Percentiles rank a stretch among this genome's conserved stretches.
These are phyloP conservation scores for Cytospora chrysosperma DNA, from an alignment of 2,329 filamentous ascomycete genomes.

Conservation along the genomic window DNA sequence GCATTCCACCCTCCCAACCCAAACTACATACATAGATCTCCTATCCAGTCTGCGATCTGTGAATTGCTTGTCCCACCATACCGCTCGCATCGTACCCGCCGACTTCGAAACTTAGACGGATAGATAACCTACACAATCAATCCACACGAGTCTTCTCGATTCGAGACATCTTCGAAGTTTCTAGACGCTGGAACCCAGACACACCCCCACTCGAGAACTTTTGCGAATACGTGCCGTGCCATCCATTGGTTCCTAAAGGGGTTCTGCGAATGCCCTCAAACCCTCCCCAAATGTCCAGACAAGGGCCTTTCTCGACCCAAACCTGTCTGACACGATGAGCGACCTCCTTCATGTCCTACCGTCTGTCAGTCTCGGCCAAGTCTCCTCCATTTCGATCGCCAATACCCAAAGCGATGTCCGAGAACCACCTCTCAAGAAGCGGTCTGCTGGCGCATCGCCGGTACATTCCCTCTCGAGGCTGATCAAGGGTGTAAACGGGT, in stretches of 20 bases:
- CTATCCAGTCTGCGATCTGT: too few relatives aligned
- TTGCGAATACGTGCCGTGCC: not conserved
- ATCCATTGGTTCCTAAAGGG: constrained; percentile 8
- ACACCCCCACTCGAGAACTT: not conserved
- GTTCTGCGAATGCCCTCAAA: not conserved
- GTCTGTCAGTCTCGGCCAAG: constrained; percentile 1
- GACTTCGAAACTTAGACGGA: not conserved
- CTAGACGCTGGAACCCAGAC: not conserved
- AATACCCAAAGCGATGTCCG: not conserved
- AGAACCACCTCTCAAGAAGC: constrained; percentile 2
- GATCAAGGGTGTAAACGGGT: constrained; percentile 38
- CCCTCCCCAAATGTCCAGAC: constrained; percentile 11
- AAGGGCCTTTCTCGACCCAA: not conserved
- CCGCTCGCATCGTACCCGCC: not conserved
- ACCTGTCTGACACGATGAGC: constrained; percentile 19
- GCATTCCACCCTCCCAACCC: not conserved
- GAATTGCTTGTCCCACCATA: not conserved
- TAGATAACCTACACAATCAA: not conserved
- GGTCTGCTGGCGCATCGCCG: constrained; percentile 8
- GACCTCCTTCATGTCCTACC: constrained; percentile 20
- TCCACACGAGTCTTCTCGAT: not conserved
- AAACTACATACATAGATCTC: not conserved
- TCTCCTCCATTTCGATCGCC: not conserved
- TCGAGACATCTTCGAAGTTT: not conserved
- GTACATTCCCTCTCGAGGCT: constrained; percentile 27